Evolutionary conservation across 352 stramenopile species (phyloP).

Genomic region (Globisporangium carolinianum): DNA sequence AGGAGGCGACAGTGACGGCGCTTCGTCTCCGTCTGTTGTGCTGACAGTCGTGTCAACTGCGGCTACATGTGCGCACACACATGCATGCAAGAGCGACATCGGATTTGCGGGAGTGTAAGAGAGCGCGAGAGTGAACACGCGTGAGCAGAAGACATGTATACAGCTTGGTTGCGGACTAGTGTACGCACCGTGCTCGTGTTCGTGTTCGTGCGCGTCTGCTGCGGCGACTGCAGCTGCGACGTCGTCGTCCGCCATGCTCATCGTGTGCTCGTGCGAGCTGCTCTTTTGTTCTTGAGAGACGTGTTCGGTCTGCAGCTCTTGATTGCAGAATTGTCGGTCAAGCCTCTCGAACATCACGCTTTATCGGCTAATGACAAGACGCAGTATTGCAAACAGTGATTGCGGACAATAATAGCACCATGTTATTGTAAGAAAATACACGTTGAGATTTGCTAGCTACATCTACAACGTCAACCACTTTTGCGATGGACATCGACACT

Average conservation of each 20-base stretch:
- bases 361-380: no score
- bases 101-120: neutral
- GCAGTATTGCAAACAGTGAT: no score
- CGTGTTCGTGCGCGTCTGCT: neutral
- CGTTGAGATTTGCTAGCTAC: conserved; percentile 9
- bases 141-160: no score
- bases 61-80: neutral
- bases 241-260: neutral
- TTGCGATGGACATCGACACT: conserved; percentile 41
- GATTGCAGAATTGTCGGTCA: no score
- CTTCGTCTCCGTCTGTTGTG: conserved; percentile 2
- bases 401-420: no score
- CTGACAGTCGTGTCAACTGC: neutral
- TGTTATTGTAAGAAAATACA: no score
- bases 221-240: neutral
- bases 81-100: neutral
- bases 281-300: neutral
- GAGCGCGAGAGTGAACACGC: no score
- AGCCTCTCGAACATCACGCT: no score
- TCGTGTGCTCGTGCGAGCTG: neutral
- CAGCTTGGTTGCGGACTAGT: no score
- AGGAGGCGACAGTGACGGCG: conserved; percentile 2
- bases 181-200: neutral
- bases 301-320: no score
- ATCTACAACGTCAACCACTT: conserved; percentile 4